These are phyloP conservation scores for Leishmania amazonensis DNA, from an alignment of 208 protist genomes.

Conservation along the genomic window DNA sequence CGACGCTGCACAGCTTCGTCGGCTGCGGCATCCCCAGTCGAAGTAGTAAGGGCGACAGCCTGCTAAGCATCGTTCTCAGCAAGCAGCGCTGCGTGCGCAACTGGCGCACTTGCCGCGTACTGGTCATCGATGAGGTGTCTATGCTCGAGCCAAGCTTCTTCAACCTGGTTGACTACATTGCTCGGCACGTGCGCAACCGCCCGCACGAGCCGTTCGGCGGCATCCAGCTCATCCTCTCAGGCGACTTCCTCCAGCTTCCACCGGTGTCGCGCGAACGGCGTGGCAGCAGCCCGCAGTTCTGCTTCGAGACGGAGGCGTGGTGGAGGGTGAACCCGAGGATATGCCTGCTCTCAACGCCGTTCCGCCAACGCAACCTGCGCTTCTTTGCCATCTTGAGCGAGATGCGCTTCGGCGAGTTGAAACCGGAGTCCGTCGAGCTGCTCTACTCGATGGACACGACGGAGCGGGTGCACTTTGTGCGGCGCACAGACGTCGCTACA, in stretches of 20 bases:
- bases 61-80: conserved; percentile 36
- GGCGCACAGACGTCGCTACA: not conserved
- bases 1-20: conserved; percentile 87
- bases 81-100: conserved; percentile 33
- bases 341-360: conserved; percentile 64
- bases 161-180: conserved; percentile 78
- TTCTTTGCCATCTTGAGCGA: conserved; percentile 83
- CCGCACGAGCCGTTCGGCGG: conserved; percentile 82
- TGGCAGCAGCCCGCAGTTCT: conserved; percentile 31
- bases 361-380: conserved; percentile 61
- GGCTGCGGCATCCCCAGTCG: conserved; percentile 68
- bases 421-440: conserved; percentile 35
- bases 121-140: conserved; percentile 94
- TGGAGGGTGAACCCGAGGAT: conserved; percentile 53
- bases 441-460: conserved; percentile 48
- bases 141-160: conserved; percentile 88
- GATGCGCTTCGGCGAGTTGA: conserved; percentile 64
- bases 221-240: conserved; percentile 91
- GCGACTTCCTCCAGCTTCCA: conserved; percentile 94
- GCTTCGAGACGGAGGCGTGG: conserved; percentile 83
- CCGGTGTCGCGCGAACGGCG: conserved; percentile 50
- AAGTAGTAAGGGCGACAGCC: conserved; percentile 12
- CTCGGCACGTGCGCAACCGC: conserved; percentile 59
- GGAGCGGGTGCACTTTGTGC: conserved; percentile 40
- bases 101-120: conserved; percentile 63